Percentiles rank a stretch among this genome's conserved stretches.
phyloP scores from a whole-genome alignment of 495 filamentous ascomycete species.

The Penicillium herquei region DNA sequence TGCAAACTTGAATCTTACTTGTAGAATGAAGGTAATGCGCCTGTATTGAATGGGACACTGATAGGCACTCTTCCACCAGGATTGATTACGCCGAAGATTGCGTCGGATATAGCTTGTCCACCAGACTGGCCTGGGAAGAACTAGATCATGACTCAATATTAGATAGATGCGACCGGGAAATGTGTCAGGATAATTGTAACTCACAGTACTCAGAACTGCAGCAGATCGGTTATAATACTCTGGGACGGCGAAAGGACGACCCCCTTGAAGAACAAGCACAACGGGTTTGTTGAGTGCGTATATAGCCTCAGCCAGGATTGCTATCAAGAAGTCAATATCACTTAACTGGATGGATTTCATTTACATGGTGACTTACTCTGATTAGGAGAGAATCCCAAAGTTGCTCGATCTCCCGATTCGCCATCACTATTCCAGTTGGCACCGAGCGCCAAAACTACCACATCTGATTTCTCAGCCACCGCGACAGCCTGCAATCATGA shows the following conservation, averaged over 20 bases:
- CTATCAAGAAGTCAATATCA: neutral
- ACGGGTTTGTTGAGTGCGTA: slow-evolving; percentile 39
- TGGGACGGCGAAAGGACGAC: slow-evolving; percentile 37
- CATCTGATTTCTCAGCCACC: slow-evolving; percentile 32
- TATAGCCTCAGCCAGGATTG: slow-evolving; percentile 30
- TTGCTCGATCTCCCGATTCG: slow-evolving; percentile 42
- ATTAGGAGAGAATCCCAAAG: slow-evolving; percentile 23
- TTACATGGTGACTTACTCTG: slow-evolving; percentile 6
- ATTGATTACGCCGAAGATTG: slow-evolving; percentile 3
- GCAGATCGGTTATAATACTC: slow-evolving; percentile 8
- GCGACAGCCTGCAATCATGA: slow-evolving; percentile 23
- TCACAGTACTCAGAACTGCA: slow-evolving; percentile 7
- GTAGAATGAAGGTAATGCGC: slow-evolving; percentile 10
- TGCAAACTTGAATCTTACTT: too few species aligned
- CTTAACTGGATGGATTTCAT: too few species aligned
- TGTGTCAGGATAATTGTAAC: neutral
- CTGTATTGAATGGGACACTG: slow-evolving; percentile 8
- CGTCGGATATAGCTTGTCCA: slow-evolving; percentile 8
- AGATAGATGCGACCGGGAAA: neutral
- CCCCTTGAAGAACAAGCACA: slow-evolving; percentile 41
- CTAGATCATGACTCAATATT: neutral
- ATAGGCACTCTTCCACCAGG: slow-evolving; percentile 13
- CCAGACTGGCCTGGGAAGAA: slow-evolving; percentile 13
- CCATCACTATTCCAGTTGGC: slow-evolving; percentile 46
- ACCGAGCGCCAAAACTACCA: slow-evolving; percentile 41